phyloP scores from a whole-genome alignment of 2,329 filamentous ascomycete genomes.

The Diaporthe sp. region DNA sequence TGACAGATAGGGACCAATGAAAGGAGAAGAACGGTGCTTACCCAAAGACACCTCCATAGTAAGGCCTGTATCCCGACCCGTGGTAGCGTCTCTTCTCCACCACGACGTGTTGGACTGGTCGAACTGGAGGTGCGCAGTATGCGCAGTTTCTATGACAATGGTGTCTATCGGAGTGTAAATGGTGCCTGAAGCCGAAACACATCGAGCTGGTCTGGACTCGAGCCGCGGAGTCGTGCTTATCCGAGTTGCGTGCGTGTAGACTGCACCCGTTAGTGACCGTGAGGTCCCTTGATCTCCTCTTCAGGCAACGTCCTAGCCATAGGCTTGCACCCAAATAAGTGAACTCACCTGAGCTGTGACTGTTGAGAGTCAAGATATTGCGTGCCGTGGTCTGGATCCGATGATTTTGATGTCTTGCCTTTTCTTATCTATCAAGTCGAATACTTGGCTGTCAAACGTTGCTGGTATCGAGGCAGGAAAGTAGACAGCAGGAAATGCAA shows the following conservation, averaged over 20 bases:
- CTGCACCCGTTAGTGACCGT: background rate
- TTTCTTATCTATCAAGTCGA: background rate
- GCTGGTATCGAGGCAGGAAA: background rate
- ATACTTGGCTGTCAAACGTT: background rate
- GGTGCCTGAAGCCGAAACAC: constrained; percentile 25
- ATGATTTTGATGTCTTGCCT: background rate
- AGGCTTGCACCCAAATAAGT: too few relatives aligned
- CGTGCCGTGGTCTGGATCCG: background rate
- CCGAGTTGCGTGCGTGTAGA: background rate
- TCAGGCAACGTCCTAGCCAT: background rate
- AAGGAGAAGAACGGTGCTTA: too few relatives aligned
- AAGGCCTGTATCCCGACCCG: background rate
- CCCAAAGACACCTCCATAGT: background rate
- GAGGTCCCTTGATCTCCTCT: background rate
- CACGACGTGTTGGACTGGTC: constrained; percentile 18
- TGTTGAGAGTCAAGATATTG: background rate
- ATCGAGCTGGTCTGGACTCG: background rate
- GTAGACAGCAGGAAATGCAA: fast-evolving
- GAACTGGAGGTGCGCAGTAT: constrained; percentile 12
- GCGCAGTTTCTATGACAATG: constrained; percentile 17
- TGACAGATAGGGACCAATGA: too few relatives aligned
- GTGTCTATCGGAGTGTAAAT: constrained; percentile 13
- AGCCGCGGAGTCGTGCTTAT: too few relatives aligned
- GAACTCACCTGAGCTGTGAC: background rate
- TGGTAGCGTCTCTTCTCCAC: constrained; percentile 16